These are phyloP conservation scores for Colletotrichum sp. DNA, from an alignment of 2,329 filamentous ascomycete genomes.

Conservation along the genomic window DNA sequence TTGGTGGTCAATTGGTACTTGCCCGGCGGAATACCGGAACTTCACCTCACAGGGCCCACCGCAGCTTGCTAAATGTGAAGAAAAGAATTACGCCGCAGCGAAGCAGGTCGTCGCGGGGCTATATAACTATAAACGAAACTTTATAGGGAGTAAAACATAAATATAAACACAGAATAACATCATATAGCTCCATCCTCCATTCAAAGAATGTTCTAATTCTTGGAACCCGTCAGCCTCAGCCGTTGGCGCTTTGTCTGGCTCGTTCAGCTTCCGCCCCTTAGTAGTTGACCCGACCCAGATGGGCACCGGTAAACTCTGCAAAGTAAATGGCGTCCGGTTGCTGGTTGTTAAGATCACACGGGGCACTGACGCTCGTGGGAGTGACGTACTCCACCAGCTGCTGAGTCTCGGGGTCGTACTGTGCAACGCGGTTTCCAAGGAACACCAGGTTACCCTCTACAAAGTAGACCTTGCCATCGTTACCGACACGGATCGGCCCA, in stretches of 20 bases:
- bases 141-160: not conserved
- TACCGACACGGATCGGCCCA: not conserved
- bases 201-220: not conserved
- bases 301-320: not conserved
- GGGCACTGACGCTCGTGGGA: not conserved
- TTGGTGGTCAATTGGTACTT: no score
- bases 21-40: fast-evolving
- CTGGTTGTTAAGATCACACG: not conserved
- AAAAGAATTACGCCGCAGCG: not conserved
- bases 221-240: not conserved
- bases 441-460: not conserved
- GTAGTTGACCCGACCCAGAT: not conserved
- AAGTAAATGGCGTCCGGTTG: not conserved
- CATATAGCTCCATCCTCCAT: not conserved
- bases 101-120: not conserved
- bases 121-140: not conserved
- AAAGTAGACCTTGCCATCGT: not conserved
- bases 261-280: not conserved
- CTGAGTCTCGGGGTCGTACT: not conserved
- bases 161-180: not conserved
- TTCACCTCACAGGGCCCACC: no score
- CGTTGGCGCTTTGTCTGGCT: not conserved
- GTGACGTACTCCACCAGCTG: not conserved
- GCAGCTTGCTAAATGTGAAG: not conserved
- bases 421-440: not conserved